Evolutionary conservation across 2,329 filamentous ascomycete genomes (phyloP), one percentile per base, ranked within the genome.

Genomic region (Sporothrix curviconia): DNA sequence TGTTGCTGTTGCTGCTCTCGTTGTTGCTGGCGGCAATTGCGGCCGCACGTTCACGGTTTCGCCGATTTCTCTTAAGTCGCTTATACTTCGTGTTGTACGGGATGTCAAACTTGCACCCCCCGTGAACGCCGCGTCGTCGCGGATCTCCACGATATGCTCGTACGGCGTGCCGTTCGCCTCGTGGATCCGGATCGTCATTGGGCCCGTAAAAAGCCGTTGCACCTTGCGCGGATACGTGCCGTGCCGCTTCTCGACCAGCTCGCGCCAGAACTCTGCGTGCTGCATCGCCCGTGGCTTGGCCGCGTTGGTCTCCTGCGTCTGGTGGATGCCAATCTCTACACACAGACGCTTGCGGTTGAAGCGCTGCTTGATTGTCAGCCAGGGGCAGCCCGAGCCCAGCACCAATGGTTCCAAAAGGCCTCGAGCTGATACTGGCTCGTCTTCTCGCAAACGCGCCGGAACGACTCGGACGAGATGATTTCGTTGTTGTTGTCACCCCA

Each of bases 1-100:
- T 36, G 49, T 17, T 39, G 19, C 8, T 15, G 19, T n/a, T 24
- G 32, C 24, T 39, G 50, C 12, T 39, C 8, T 28, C 24, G 19
- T 50, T 22, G 7, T 46, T 46, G 44, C 39, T 55, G 1, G 79
- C 87, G 43, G 76, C 80, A 24, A 78, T 83, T 51, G 80, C 83
- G 39, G 81, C 80, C 22, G 82, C 84, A 60, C 89, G 84, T 69
- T 95, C 90, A 69, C 91, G 91, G 69, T 92, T 84, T 32, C 89
- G 79, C 44, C 87, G 83, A 59, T 89, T 96, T 47, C 92, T 81
- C 76, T 99, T 99, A 3, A 99, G 79, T 8, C 95, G 86, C 75
- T 97, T 99, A 75, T 99, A 99, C 70, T 99, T 99, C 0, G 94
- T 99, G 66, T 97, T 97, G 73, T 99, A 99, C 0, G 92, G 92